Percentiles rank a stretch among this genome's conserved stretches.
Conservation (phyloP, 1,139 yeast genomes). For the Candida anutae region DNA sequence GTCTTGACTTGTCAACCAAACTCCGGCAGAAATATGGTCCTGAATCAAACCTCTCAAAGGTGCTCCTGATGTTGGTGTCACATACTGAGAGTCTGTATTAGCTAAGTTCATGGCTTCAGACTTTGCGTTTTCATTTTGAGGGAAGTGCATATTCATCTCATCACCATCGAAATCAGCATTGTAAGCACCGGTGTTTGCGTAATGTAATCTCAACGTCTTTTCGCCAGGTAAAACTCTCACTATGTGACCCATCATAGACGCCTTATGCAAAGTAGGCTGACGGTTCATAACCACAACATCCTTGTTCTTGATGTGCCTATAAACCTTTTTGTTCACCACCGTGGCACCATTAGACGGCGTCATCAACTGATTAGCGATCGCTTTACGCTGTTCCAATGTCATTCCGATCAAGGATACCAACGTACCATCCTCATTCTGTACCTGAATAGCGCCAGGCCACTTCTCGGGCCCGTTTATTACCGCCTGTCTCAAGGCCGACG, state of each 20-base stretch:
- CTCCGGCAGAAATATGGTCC: slow-evolving; percentile 98
- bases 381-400: slow-evolving; percentile 90
- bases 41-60: slow-evolving; percentile 98
- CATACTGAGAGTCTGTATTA: slow-evolving; percentile 92
- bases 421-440: slow-evolving; percentile 95
- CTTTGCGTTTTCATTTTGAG: slow-evolving; percentile 95
- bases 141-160: slow-evolving; percentile 99
- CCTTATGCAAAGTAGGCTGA: slow-evolving; percentile 98
- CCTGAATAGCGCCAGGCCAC: slow-evolving; percentile 98
- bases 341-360: slow-evolving; percentile 60
- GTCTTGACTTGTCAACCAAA: slow-evolving; percentile 93
- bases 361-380: slow-evolving; percentile 89
- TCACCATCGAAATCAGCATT: slow-evolving; percentile 99
- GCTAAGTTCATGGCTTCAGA: slow-evolving; percentile 95
- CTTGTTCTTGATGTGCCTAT: slow-evolving; percentile 86
- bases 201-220: slow-evolving; percentile 91
- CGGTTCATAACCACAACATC: slow-evolving; percentile 98
- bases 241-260: slow-evolving; percentile 99
- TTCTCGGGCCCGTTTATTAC: slow-evolving; percentile 94
- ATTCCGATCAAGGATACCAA: slow-evolving; percentile 76
- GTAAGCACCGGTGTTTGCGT: slow-evolving; percentile 98
- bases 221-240: slow-evolving; percentile 96
- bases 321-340: slow-evolving; percentile 83
- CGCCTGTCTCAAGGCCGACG: slow-evolving; percentile 84
- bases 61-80: slow-evolving; percentile 96